Base-by-base conservation (phyloP, 495 filamentous ascomycete species). In the Xylaria intraflava region DNA sequence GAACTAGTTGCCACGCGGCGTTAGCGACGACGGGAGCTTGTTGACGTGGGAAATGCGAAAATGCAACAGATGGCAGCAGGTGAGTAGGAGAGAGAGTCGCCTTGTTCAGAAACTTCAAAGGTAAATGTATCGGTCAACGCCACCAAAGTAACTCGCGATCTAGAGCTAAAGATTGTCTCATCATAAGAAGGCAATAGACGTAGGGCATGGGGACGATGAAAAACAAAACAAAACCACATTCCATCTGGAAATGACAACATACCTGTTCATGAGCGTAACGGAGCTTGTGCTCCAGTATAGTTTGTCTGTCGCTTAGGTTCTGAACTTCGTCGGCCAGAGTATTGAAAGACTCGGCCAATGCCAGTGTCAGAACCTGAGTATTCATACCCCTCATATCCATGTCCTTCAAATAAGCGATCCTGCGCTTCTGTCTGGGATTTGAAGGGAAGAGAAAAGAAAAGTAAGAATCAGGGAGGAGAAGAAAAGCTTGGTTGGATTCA, bases 161-260 rank as follows among this genome's bases (percentile, higher is more conserved):
- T 86, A 85, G 82, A 85, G 82, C 82, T 86, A 85, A 83, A 60
- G 55, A 45, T 68, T 47, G 59, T 71, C 59, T 80, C 77, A 82
- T 85, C 84, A 83, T 80, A 60, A 64, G 42, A 51, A 42, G 23
- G 58, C 23, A 35, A 24, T 17, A 24, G 9, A n/a, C 27, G 53
- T 54, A 44, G 29, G 53, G 39, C 46, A 27, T 46, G 36, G 36
- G 40, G 44, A 12, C 46, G n/a, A 24, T 23, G 41, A 10, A 10
- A 17, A 33, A 24, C 27, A 46, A 19, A 16, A 17, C 8, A 38
- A 38, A 4, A 8, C 31, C 31, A 35, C 31, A 38, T 38, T 19
- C 35, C 35, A 38, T n/a, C 14, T 8, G 17, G n/a, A 9, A 38
- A 45, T 20, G 5, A 42, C 24, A 43, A 59, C 72, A 46, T 74